phyloP scores from a whole-genome alignment of 352 stramenopile genomes.

The Phytophthora ohioensis region DNA sequence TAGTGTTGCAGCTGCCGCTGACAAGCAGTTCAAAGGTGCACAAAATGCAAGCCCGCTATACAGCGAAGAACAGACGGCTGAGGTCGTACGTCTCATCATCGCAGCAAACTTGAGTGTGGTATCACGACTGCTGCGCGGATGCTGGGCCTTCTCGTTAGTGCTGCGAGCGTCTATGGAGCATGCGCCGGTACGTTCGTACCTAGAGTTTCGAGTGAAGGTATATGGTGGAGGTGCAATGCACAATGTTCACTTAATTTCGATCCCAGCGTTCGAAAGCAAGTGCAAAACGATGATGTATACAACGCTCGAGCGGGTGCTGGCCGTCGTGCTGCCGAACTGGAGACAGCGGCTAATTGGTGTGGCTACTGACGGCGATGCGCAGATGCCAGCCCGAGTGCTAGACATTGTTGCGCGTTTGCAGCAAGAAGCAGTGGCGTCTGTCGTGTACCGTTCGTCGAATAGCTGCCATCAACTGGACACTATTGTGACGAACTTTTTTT shows the following conservation, averaged over 20 bases:
- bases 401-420: conserved; percentile 44
- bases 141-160: conserved; percentile 63
- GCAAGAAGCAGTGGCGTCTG: conserved; percentile 28
- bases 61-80: conserved; percentile 41
- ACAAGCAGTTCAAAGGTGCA: conserved; percentile 7
- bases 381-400: conserved; percentile 36
- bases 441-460: conserved; percentile 46
- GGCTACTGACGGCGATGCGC: conserved; percentile 44
- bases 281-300: conserved; percentile 42
- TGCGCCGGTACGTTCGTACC: conserved; percentile 41
- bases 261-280: conserved; percentile 49
- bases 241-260: conserved; percentile 54
- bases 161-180: conserved; percentile 42
- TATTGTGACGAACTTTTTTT: conserved; percentile 56
- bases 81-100: conserved; percentile 56
- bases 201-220: conserved; percentile 59
- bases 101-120: conserved; percentile 48
- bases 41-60: conserved; percentile 30
- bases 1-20: background rate
- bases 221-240: conserved; percentile 39
- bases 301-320: conserved; percentile 45
- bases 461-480: conserved; percentile 45
- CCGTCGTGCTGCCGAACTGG: conserved; percentile 51
- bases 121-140: conserved; percentile 42
- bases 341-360: conserved; percentile 46